phyloP scores from a whole-genome alignment of 2,329 filamentous ascomycete species.

The Penicillium sp. region DNA sequence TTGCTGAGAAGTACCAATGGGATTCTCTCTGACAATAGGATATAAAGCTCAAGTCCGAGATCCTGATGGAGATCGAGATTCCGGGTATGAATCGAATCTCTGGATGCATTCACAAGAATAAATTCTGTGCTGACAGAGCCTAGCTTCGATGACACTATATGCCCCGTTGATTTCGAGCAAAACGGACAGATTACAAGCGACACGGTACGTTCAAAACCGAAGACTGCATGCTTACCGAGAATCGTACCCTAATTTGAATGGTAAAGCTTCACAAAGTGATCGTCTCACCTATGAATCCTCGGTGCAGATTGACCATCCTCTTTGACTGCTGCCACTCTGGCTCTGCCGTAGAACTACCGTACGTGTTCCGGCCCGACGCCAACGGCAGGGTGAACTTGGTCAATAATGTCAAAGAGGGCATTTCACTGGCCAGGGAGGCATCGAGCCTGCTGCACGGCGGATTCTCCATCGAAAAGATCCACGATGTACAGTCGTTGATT shows the following conservation, averaged over 20 bases:
- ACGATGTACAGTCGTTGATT: background rate
- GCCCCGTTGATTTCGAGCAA: conserved; percentile 56
- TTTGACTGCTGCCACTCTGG: conserved; percentile 66
- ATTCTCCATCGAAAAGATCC: background rate
- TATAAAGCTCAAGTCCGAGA: background rate
- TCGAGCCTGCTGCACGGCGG: conserved; percentile 47
- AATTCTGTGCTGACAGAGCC: conserved; percentile 29
- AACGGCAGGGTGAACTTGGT: conserved; percentile 60
- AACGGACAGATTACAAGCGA: conserved; percentile 58
- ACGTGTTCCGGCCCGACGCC: conserved; percentile 58
- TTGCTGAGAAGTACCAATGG: background rate
- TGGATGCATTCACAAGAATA: background rate
- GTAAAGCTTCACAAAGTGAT: conserved; percentile 52
- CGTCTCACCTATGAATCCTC: conserved; percentile 54
- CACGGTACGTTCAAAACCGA: conserved; percentile 27
- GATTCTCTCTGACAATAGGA: background rate
- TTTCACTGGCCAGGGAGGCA: conserved; percentile 54
- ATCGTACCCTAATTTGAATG: background rate
- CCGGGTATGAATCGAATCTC: background rate
- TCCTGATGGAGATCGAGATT: conserved; percentile 1
- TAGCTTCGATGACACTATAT: conserved; percentile 54
- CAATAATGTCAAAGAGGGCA: conserved; percentile 57
- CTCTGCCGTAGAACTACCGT: conserved; percentile 61
- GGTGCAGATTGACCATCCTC: conserved; percentile 56
- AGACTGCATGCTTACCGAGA: background rate